Conservation (phyloP, 768 basidiomycete species). For the Clathrus columnatus region DNA sequence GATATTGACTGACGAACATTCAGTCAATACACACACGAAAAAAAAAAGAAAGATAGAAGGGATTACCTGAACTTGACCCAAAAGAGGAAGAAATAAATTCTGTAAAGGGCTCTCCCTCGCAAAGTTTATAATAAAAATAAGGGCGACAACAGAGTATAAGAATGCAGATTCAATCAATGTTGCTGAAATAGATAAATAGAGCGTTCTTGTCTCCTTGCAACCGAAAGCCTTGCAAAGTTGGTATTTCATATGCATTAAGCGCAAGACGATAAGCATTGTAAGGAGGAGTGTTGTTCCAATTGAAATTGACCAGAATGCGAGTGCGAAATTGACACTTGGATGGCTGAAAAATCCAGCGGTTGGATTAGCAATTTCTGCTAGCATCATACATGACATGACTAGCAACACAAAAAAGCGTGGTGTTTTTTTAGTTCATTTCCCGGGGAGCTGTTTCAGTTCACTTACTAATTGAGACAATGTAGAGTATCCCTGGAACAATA, state of each 20-base stretch:
- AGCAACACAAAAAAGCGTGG: background rate
- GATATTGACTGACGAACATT: slow-evolving; percentile 23
- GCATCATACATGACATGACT: slow-evolving; percentile 9
- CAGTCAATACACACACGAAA: background rate
- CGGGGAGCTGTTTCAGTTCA: background rate
- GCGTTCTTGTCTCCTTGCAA: slow-evolving; percentile 12
- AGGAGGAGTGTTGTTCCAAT: slow-evolving; percentile 18
- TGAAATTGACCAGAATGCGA: slow-evolving; percentile 20
- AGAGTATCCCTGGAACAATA: slow-evolving; percentile 15
- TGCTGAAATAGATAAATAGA: slow-evolving; percentile 21
- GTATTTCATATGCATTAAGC: slow-evolving; percentile 20
- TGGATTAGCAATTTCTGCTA: slow-evolving; percentile 15
- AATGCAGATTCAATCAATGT: slow-evolving; percentile 32
- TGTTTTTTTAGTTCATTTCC: background rate
- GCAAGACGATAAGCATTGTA: slow-evolving; percentile 17
- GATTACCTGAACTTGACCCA: slow-evolving; percentile 22
- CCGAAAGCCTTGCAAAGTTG: slow-evolving; percentile 19
- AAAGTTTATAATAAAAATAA: slow-evolving; percentile 26
- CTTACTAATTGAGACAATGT: slow-evolving; percentile 18
- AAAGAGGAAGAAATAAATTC: slow-evolving; percentile 24
- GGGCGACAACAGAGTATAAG: slow-evolving; percentile 19
- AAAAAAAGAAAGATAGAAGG: background rate
- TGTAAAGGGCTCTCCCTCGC: slow-evolving; percentile 19
- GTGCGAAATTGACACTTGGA: slow-evolving; percentile 13
- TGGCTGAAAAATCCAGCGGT: slow-evolving; percentile 11